Evolutionary conservation across 257 asterid species (phyloP), one percentile per base, ranked within the genome.

Genomic region (Solanum rostratum): DNA sequence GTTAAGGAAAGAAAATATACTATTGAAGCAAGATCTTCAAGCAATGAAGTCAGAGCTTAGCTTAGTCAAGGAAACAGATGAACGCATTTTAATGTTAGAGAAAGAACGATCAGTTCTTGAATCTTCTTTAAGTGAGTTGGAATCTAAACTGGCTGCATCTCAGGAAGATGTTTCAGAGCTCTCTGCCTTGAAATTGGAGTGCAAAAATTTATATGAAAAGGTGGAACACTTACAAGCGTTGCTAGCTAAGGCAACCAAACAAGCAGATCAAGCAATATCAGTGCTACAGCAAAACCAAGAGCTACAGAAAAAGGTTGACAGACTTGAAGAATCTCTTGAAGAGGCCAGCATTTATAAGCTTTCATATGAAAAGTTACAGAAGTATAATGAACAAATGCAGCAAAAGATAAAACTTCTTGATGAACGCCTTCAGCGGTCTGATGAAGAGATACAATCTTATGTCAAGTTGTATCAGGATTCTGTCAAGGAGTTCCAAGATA

Each of bases 221-320:
- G 97, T 94, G 57, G 98, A 94, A 62, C 88, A 92, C 86, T 89
- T 96, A 66, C 96, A 96, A 88, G 85, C 41, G 20, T 87, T 91
- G 84, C 91, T 96, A 16, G 92, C 92, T 84, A 92, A 89, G 86
- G 92, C 97, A 85, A 91, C 98, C 49, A 90, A 89, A 83, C 95
- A 90, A 87, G 97, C 97, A 59, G 95, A 96, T 86, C 94, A 93
- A 86, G 96, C 95, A 86, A 84, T 90, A 88, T 81, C 88, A 85
- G 96, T 92, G 57, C 86, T 96, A 85, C 96, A 93, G 89, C 98
- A 95, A 89, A 96, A 96, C 91, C 95, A 93, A 88, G 98, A 95
- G 84, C 97, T 96, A 37, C 92, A 91, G 57, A 90, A 93, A 86
- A 96, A 94, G 88, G 97, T 95, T 85, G 97, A 91, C 84, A 86